Evolutionary conservation across 2,329 filamentous ascomycete species (phyloP).

Genomic region (Xylaria hypoxylon): DNA sequence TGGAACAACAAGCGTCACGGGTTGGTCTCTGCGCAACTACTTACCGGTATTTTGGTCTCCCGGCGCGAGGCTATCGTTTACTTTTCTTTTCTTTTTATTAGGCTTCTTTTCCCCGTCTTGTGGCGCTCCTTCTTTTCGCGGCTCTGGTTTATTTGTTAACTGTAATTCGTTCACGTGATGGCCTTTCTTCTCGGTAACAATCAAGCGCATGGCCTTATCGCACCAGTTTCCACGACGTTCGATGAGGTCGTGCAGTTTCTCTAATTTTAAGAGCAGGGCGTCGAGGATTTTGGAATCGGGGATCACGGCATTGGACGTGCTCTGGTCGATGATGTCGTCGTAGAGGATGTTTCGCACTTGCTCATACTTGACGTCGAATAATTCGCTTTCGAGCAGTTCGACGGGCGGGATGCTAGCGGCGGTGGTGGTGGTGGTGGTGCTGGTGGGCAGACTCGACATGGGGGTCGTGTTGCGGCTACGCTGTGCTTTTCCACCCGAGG

Average conservation of each 20-base stretch:
- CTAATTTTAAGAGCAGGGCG: constrained; percentile 72
- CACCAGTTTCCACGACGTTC: constrained; percentile 75
- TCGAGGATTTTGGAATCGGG: constrained; percentile 74
- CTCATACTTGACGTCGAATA: constrained; percentile 72
- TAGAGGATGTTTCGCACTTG: constrained; percentile 70
- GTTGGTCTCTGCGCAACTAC: constrained; percentile 20
- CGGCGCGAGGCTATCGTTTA: constrained; percentile 67
- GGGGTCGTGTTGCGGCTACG: constrained; percentile 84
- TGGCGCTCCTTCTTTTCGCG: constrained; percentile 56
- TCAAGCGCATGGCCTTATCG: constrained; percentile 78
- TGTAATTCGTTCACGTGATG: constrained; percentile 65
- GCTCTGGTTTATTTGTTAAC: constrained; percentile 62
- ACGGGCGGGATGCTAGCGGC: constrained; percentile 59
- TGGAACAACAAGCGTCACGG: constrained; percentile 6
- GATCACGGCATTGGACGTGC: constrained; percentile 66
- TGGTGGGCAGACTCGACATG: constrained; percentile 60
- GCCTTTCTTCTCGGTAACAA: constrained; percentile 73
- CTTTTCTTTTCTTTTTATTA: constrained; percentile 85
- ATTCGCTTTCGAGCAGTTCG: constrained; percentile 70
- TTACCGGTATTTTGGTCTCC: constrained; percentile 60
- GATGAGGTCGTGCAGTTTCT: constrained; percentile 73
- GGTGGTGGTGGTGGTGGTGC: constrained; percentile 31
- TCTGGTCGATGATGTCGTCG: constrained; percentile 76
- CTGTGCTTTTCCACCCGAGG: constrained; percentile 70
- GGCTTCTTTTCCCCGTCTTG: constrained; percentile 63